A percentile compares a stretch with the other conserved stretches of the same genome.
phyloP scores from a whole-genome alignment of 2,329 filamentous ascomycete species.

The Aspergillus brasiliensis region DNA sequence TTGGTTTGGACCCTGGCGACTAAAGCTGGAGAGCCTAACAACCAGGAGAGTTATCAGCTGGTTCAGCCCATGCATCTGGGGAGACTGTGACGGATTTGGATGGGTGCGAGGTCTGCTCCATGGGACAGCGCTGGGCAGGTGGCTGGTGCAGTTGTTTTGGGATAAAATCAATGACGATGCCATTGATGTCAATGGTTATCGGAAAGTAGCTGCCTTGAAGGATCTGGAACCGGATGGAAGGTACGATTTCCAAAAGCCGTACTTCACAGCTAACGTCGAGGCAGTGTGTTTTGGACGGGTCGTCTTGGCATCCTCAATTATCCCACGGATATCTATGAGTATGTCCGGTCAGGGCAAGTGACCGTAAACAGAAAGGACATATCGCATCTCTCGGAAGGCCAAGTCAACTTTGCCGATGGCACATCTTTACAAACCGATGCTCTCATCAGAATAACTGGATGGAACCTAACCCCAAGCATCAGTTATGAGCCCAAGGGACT shows the following conservation, averaged over 20 bases:
- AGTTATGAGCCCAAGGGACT: conserved; percentile 5
- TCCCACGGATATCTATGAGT: conserved; percentile 9
- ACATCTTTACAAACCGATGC: conserved; percentile 6
- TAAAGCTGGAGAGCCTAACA: not conserved
- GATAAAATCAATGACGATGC: conserved; percentile 4
- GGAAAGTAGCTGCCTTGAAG: not conserved
- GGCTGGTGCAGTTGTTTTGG: conserved; percentile 5
- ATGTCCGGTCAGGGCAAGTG: conserved; percentile 10
- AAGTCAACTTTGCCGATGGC: conserved; percentile 3
- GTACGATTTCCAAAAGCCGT: not conserved
- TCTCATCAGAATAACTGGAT: conserved; percentile 7
- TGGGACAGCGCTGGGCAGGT: not conserved
- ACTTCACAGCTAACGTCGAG: not conserved
- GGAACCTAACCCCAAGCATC: conserved; percentile 1
- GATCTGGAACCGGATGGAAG: conserved; percentile 5
- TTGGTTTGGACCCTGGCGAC: not conserved
- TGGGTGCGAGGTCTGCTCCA: conserved; percentile 3
- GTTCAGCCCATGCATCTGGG: conserved; percentile 10
- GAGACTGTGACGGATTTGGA: not conserved
- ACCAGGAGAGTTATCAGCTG: not conserved
- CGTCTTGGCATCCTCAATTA: conserved; percentile 12
- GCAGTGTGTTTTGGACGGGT: conserved; percentile 12
- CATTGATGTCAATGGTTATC: conserved; percentile 4
- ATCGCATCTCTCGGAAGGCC: conserved; percentile 3
- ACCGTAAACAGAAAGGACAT: conserved; percentile 9